A percentile compares a stretch with the other conserved stretches of the same genome.
These are phyloP conservation scores for Waltiozyma sp. DNA, from an alignment of 1,139 yeast genomes.

Conservation along the genomic window DNA sequence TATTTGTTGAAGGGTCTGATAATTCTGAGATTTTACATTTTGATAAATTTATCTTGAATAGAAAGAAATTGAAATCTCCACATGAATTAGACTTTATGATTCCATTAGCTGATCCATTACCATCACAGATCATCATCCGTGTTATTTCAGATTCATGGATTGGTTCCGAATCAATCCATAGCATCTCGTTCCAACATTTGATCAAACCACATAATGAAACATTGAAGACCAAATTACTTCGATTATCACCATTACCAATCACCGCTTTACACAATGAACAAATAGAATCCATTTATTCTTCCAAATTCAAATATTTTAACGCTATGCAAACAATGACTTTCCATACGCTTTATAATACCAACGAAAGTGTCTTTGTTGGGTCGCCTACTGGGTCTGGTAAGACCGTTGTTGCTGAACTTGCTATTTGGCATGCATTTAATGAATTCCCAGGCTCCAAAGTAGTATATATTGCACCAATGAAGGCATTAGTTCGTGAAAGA, in stretches of 20 bases:
- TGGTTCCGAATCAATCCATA: slow-evolving; percentile 68
- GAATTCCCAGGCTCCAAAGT: slow-evolving; percentile 74
- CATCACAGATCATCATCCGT: slow-evolving; percentile 75
- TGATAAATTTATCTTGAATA: slow-evolving; percentile 64
- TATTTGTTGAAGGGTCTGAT: slow-evolving; percentile 79
- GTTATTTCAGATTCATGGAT: slow-evolving; percentile 82
- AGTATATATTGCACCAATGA: slow-evolving; percentile 98
- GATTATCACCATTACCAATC: slow-evolving; percentile 78
- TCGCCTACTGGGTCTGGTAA: slow-evolving; percentile 99
- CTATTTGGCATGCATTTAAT: slow-evolving; percentile 90
- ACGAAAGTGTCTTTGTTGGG: slow-evolving; percentile 80
- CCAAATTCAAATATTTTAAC: slow-evolving; percentile 75
- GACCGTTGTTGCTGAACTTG: slow-evolving; percentile 93
- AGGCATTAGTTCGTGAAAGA: slow-evolving; percentile 91
- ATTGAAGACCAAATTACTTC: slow-evolving; percentile 65
- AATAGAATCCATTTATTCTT: slow-evolving; percentile 56
- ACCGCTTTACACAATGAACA: slow-evolving; percentile 63
- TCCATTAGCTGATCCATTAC: slow-evolving; percentile 79
- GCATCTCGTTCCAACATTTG: slow-evolving; percentile 83
- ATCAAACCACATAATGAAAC: slow-evolving; percentile 85
- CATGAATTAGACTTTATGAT: slow-evolving; percentile 88
- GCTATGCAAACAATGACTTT: slow-evolving; percentile 99
- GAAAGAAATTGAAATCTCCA: slow-evolving; percentile 40
- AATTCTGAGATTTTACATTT: slow-evolving; percentile 68
- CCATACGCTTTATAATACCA: slow-evolving; percentile 73